Percentiles rank a stretch among this genome's conserved stretches.
Evolutionary conservation across 169 alveolate species (phyloP).

Genomic region (Toxoplasma gondii): DNA sequence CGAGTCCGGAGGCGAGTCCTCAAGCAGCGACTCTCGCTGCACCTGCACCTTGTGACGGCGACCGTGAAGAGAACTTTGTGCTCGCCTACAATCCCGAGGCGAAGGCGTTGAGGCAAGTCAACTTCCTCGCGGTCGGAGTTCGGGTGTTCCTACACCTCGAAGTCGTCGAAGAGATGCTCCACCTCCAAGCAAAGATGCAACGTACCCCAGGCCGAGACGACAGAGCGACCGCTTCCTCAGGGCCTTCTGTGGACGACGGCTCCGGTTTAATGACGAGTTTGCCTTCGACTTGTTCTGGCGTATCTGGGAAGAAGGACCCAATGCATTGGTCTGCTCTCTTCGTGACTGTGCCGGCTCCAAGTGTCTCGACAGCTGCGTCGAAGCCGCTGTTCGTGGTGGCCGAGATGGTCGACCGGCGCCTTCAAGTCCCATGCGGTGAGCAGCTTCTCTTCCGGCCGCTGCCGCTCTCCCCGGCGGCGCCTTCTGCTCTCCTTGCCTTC

Average conservation of each 20-base stretch:
- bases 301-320: not conserved
- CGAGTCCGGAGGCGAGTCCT: not conserved
- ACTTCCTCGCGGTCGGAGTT: constrained; percentile 38
- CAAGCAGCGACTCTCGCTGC: not conserved
- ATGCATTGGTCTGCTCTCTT: not conserved
- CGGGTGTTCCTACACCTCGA: constrained; percentile 49
- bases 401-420: not conserved
- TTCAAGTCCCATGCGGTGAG: constrained; percentile 17
- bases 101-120: constrained; percentile 52
- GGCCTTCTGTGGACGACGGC: too few species aligned
- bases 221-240: not conserved
- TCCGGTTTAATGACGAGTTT: too few species aligned
- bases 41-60: not conserved
- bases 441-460: not conserved
- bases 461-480: not conserved
- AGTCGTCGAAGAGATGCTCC: constrained; percentile 29
- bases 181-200: not conserved
- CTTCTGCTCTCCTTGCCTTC: not conserved
- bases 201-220: not conserved
- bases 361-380: constrained; percentile 3
- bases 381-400: not conserved
- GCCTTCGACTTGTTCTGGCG: too few species aligned
- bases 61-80: not conserved
- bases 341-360: not conserved
- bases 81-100: constrained; percentile 53